Evolutionary conservation across 2,329 filamentous ascomycete genomes (phyloP), one percentile per base, ranked within the genome.

Genomic region (Aspergillus thermomutatus): DNA sequence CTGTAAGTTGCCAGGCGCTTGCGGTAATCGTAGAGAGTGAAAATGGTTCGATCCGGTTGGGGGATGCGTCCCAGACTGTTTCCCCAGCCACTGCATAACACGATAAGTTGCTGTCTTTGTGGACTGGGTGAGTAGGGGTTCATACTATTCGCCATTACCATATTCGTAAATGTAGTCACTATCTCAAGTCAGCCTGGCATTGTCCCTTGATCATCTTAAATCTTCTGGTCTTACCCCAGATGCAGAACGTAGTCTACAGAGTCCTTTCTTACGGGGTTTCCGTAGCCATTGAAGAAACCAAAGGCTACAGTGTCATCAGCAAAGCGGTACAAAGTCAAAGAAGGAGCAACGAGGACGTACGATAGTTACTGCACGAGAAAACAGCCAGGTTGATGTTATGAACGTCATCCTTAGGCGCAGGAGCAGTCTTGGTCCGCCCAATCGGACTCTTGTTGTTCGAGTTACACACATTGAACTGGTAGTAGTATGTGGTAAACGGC

Each of bases 341-440:
- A 37, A 37, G 31, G 8, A 47, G 27, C 50, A 25, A 41, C 11
- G 17, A 49, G 37, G 48, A 69, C 80, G 50, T 68, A 83, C 82
- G 84, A 62, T 81, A 89, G 70, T 90, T 91, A 63, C 79, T 81
- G 76, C 88, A 91, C 2, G 86, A 90, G 69, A 87, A 91, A 1
- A 92, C 81, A 1, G 87, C 87, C 54, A 91, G 77, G 41, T 79
- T 83, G 54, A 91, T 75, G 19, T 81, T 74, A 1, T 80, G 51
- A 5, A 87, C 80, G 25, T 83, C 76, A 53, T 87, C 83, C 17
- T 82, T 75, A 14, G 78, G 75, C 2, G 73, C 70, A 2, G 88
- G 87, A 4, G 85, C 83, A 0, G 88, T 90, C 76, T 90, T 91
- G 25, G 88, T 91, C 10, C 85, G 78, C 14, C 88, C 88, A 25